Base-by-base conservation (phyloP, 805 yeast genomes). In the Groenewaldozyma salmanticensis region DNA sequence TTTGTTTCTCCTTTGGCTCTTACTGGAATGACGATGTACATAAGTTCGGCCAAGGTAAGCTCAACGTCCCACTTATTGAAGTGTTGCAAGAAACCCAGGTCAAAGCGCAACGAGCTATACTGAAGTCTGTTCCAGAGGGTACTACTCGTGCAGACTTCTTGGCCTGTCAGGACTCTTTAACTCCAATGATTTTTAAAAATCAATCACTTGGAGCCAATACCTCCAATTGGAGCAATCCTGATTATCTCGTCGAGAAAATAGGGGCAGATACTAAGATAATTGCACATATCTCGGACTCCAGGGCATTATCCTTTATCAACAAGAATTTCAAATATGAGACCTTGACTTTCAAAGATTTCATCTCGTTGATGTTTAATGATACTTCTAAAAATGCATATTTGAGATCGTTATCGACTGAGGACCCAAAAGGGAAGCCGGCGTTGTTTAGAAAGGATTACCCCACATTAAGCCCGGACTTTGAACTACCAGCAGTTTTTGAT, bases 1-100 rank as follows among this genome's bases (percentile, higher is more conserved):
- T 82, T 1, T 83, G 94, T 54, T 83, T 79, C 49, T 81, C 88
- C 1, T 84, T 82, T 61, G 94, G 94, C 0, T 66, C 79, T 0
- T 67, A 67, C 17, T 70, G 73, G 70, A 72, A 72, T 39, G 54
- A 54, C 20, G 34, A 16, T 31, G 9, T 13, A 9, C 13, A 27
- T 9, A 27, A 27, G 29, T 27, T 9, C n/a, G n/a, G n/a, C n/a
- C n/a, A n/a, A n/a, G n/a, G n/a, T n/a, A n/a, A n/a, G n/a, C n/a
- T n/a, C n/a, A n/a, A n/a, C n/a, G n/a, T n/a, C n/a, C n/a, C n/a
- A n/a, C n/a, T n/a, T n/a, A 24, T 24, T 24, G 13, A 24, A 24
- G 13, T 24, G 7, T 7, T 24, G 13, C 29, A 7, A 24, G 29
- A 24, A 24, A 24, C 29, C 13, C 13, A 9, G 29, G 29, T 24